Base-by-base conservation (phyloP, 768 basidiomycete genomes). In the Tricholoma hemisulphureum region DNA sequence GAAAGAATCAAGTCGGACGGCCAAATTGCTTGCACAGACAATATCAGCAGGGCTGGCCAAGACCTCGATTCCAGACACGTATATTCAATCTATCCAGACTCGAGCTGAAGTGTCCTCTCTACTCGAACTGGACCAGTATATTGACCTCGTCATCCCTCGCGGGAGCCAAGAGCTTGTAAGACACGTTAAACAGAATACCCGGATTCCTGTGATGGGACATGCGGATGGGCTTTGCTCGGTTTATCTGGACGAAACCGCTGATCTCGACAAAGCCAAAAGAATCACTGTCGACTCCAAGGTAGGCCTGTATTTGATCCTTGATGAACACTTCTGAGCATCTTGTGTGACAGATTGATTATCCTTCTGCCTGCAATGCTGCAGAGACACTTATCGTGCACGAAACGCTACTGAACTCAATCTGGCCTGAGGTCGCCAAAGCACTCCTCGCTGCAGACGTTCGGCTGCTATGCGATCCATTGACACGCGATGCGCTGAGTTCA, bases 171-270 rank as follows among this genome's bases (percentile, higher is more conserved):
- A 81, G 60, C 85, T 99, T 11, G 97, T 98, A 24, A 80, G 77
- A 64, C 89, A 78, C 70, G 97, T 99, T 58, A 93, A 98, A 70
- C 89, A 90, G 57, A 84, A 78, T 61, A 97, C 96, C 0, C 81
- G 89, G 58, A 98, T 99, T 59, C 89, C 97, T 2, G 97, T 99
- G 43, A 98, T 99, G 95, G 97, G 97, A 1, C 97, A 99, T 67
- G 95, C 97, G 6, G 97, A 99, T 71, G 97, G 97, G 1, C 75
- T 98, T 8, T 99, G 97, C 71, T 83, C 86, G 18, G 85, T 97
- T 5, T 98, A 88, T 70, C 74, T 99, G 5, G 96, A 99, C 71
- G 87, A 90, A 63, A 77, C 80, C 26, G 95, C 95, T 0, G 83
- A 90, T 62, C 64, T 76, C 35, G 82, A 85, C 57, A 98, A 95